Evolutionary conservation across 176 grass and related monocot genomes (phyloP).

Genomic region (Alloteropsis semialata): DNA sequence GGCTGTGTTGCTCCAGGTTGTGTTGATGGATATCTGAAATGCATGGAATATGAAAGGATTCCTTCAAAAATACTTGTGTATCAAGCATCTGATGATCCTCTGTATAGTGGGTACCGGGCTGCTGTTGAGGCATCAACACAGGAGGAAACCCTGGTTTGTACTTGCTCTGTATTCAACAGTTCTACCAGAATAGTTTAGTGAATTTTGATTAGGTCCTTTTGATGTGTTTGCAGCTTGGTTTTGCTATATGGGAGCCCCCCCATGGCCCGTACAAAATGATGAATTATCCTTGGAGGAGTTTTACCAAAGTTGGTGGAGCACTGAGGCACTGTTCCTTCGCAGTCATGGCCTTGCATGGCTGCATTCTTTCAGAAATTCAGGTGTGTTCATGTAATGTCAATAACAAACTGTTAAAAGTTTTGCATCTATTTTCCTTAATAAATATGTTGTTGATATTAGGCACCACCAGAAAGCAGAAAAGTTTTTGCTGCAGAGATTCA

Average conservation of each 20-base stretch:
- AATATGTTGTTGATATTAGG: slow-evolving; percentile 42
- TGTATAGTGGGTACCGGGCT: slow-evolving; percentile 8
- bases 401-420: neutral
- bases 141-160: no score
- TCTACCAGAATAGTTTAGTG: no score
- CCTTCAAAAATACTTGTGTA: slow-evolving; percentile 95
- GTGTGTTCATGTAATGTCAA: slow-evolving; percentile 36
- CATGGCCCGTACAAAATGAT: slow-evolving; percentile 81
- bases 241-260: slow-evolving; percentile 15
- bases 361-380: slow-evolving; percentile 99
- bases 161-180: no score
- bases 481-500: slow-evolving; percentile 67
- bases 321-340: slow-evolving; percentile 90
- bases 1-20: slow-evolving; percentile 48
- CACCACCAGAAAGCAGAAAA: slow-evolving; percentile 79
- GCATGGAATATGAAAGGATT: slow-evolving; percentile 88
- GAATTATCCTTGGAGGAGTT: slow-evolving; percentile 89
- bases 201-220: no score
- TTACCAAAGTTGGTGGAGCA: slow-evolving; percentile 82
- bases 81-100: slow-evolving; percentile 91
- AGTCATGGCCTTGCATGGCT: slow-evolving; percentile 98
- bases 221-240: no score
- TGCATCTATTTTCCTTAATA: slow-evolving; percentile 3
- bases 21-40: slow-evolving; percentile 86
- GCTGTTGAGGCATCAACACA: no score